Base-by-base conservation (phyloP, 495 filamentous ascomycete genomes). In the Aspergillus mulundensis region DNA sequence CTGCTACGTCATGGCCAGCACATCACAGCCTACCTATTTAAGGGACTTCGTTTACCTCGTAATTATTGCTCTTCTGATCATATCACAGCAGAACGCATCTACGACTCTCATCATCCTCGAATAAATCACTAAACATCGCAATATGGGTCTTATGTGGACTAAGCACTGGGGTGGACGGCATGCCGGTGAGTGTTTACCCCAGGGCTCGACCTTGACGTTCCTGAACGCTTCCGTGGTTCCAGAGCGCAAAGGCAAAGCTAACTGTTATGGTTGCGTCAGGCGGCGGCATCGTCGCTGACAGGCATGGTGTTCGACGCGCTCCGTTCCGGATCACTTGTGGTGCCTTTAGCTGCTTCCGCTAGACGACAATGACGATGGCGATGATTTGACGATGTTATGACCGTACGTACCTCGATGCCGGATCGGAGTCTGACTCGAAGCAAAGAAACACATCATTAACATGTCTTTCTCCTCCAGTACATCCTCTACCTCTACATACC, bases 261-360 rank as follows among this genome's bases (percentile, higher is more conserved):
- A 44, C 42, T n/a, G n/a, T n/a, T n/a, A 3, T 5, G 11, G 19
- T 1, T 24, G 7, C 1, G 23, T 24, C 42, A 44, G 42, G 20
- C 42, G 42, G 42, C 42, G 42, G 42, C 20, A 23, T 44, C 11
- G 18, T 44, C 42, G 42, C 19, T 14, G 42, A 44, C 14, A 44
- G 20, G 15, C 42, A 44, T 16, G 42, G 42, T 10, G 7, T 23
- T 16, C 42, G 42, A 4, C 42, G 42, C 18, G 42, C 42, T 11
- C 42, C 42, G 11, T 30, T 45, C 36, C 18, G 40, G 51, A 34
- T 58, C 39, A 40, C 30, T 15, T 48, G 23, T 42, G 25, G 52
- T 36, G 25, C 15, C 3, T 50, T 38, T 34, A 50, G 46, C 42
- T 44, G 42, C 19, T 44, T 44, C 19, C 42, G 42, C 42, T 44